phyloP scores from a whole-genome alignment of 2,329 filamentous ascomycete species.

The Microcyclospora pomicola region DNA sequence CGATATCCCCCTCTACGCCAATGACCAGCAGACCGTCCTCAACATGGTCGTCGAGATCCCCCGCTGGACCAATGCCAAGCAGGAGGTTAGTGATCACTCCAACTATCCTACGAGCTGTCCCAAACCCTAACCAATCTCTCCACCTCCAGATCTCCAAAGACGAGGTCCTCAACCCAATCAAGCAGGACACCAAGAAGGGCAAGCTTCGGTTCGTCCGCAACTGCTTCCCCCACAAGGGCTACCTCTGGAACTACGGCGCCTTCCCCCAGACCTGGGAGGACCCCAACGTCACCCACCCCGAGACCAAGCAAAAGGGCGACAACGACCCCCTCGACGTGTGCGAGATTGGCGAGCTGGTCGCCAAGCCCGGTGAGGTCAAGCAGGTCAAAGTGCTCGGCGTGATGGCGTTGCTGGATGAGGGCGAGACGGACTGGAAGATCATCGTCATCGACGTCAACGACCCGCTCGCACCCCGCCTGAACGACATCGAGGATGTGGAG shows the following conservation, averaged over 20 bases:
- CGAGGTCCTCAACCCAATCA: constrained; percentile 95
- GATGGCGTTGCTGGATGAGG: constrained; percentile 98
- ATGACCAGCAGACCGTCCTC: constrained; percentile 84
- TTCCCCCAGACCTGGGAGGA: constrained; percentile 99
- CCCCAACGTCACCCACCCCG: constrained; percentile 86
- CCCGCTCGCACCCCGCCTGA: constrained; percentile 87
- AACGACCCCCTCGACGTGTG: constrained; percentile 98
- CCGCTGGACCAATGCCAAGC: constrained; percentile 98
- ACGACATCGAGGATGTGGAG: constrained; percentile 98
- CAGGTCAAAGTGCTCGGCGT: constrained; percentile 99
- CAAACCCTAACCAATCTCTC: not conserved
- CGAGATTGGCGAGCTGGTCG: constrained; percentile 97
- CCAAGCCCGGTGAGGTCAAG: constrained; percentile 92
- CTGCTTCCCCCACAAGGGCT: constrained; percentile 99
- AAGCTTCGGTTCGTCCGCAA: constrained; percentile 98
- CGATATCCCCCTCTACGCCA: constrained; percentile 96
- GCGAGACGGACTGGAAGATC: constrained; percentile 99
- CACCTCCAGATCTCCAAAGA: constrained; percentile 82
- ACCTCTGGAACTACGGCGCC: constrained; percentile 99
- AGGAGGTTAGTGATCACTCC: constrained; percentile 57
- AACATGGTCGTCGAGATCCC: constrained; percentile 99
- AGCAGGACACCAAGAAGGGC: constrained; percentile 99
- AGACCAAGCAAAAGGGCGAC: constrained; percentile 99
- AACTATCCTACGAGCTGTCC: not conserved
- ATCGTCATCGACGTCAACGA: constrained; percentile 99